Evolutionary conservation across 2,329 filamentous ascomycete genomes (phyloP), one percentile per base, ranked within the genome.

Genomic region (Sclerotinia trifoliorum): DNA sequence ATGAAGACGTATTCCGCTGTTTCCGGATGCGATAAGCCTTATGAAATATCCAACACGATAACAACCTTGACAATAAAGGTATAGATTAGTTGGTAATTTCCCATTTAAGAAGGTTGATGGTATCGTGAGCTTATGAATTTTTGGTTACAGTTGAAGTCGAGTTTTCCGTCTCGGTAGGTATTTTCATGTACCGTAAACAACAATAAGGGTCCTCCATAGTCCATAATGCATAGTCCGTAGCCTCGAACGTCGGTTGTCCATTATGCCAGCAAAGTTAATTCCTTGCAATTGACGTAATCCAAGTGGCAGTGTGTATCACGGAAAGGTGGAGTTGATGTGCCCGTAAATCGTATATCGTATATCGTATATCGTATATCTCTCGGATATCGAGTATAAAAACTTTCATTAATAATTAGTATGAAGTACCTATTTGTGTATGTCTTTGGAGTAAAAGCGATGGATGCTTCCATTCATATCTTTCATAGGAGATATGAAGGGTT

Each of bases 11-110:
- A 51, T 62, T 62, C 56, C 56, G 35, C 39, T 35, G 44, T 44
- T 63, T 52, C 65, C 65, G 65, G 49, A 55, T 67, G 65, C 39
- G 57, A 64, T 55, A 64, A 64, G 61, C 32, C 49, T 55, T 64
- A 64, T 55, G 61, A 39, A 64, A n/a, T 32, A 17, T 62, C n/a
- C 29, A 51, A 39, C 21, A 39, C n/a, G 46, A 49, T 26, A 62
- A 49, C 29, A 62, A 39, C n/a, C n/a, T n/a, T n/a, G n/a, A 17
- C 54, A 55, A 35, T 5, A 39, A 39, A 39, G 35, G 39, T 15
- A 39, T n/a, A n/a, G 21, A 24, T n/a, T 15, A 24, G 29, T n/a
- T 39, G 11, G 10, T 24, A 15, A 39, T 39, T 62, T 49, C 44
- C 58, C n/a, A 6, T 19, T 62, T 39, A 15, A 24, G 19, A 24